Evolutionary conservation across 768 basidiomycete species (phyloP).

Genomic region (Tephrocybe sp.): DNA sequence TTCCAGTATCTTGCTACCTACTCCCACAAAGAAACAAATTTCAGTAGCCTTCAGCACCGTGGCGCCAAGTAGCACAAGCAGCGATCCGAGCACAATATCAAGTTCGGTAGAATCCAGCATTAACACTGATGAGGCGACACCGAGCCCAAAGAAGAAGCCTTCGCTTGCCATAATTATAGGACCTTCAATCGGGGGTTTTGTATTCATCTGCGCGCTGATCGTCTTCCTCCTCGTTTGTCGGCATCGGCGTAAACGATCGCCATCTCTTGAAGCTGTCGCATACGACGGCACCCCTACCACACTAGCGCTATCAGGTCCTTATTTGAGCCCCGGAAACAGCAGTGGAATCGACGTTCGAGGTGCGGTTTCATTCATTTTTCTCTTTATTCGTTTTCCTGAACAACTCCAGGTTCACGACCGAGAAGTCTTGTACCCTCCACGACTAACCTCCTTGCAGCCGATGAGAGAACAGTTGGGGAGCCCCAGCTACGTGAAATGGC

Average conservation of each 20-base stretch:
- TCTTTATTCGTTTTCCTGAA: not conserved
- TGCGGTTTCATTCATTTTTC: not conserved
- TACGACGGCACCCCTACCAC: too few relatives aligned
- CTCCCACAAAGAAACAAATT: not conserved
- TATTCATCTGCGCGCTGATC: not conserved
- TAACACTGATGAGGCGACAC: not conserved
- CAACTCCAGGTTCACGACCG: not conserved
- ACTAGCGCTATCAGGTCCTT: not conserved
- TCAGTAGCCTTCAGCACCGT: not conserved
- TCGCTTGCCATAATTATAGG: constrained; percentile 3
- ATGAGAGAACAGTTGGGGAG: not conserved
- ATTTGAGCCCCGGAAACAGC: not conserved
- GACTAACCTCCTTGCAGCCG: not conserved
- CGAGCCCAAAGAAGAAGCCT: not conserved
- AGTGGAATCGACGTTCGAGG: not conserved
- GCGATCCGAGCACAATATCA: too few relatives aligned
- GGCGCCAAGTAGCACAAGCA: not conserved
- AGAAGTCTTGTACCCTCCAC: not conserved
- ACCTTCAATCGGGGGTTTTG: not conserved
- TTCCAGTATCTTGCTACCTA: not conserved
- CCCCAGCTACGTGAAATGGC: not conserved
- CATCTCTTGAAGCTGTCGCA: not conserved
- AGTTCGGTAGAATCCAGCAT: not conserved
- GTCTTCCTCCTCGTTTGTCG: not conserved
- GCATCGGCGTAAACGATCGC: not conserved